These are phyloP conservation scores for Lipomyces chichibuensis DNA, from an alignment of 805 yeast species.

Conservation along the genomic window DNA sequence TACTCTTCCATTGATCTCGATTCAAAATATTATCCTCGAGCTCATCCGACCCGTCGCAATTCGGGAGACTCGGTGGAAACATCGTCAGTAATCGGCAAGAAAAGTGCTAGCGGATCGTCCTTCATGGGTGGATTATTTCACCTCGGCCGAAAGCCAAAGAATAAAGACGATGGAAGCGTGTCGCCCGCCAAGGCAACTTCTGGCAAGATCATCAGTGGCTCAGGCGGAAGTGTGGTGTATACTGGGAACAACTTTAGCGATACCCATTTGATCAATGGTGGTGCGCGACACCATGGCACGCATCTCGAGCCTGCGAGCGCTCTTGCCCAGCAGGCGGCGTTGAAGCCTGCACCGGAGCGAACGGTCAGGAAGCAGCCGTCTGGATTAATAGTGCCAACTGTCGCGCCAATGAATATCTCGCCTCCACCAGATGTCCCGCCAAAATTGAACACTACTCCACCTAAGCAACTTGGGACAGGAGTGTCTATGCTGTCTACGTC, in stretches of 20 bases:
- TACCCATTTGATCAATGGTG: slow-evolving; percentile 20
- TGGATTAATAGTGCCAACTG: not conserved
- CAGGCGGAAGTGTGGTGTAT: not conserved
- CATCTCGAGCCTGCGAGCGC: not conserved
- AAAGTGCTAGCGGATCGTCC: slow-evolving; percentile 6
- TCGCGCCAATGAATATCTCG: not conserved
- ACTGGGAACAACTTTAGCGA: slow-evolving; percentile 24
- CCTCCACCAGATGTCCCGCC: not conserved
- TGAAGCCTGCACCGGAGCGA: not conserved
- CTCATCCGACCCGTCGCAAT: slow-evolving; percentile 1
- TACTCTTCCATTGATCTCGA: slow-evolving; percentile 35
- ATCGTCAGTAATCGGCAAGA: slow-evolving; percentile 7
- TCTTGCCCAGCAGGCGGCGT: not conserved
- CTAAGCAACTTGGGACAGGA: not conserved
- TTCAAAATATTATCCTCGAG: not conserved
- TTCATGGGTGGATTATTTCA: slow-evolving; percentile 34
- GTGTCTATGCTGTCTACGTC: not conserved
- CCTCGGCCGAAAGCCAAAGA: slow-evolving; percentile 29
- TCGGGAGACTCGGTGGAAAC: slow-evolving; percentile 5
- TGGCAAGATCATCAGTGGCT: slow-evolving; percentile 3
- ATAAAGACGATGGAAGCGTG: slow-evolving; percentile 25
- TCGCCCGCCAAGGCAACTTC: slow-evolving; percentile 17
- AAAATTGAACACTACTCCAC: not conserved
- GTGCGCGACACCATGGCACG: not conserved
- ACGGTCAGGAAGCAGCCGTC: not conserved